Evolutionary conservation across 2,329 filamentous ascomycete species (phyloP).

Genomic region (Curvularia sp.): DNA sequence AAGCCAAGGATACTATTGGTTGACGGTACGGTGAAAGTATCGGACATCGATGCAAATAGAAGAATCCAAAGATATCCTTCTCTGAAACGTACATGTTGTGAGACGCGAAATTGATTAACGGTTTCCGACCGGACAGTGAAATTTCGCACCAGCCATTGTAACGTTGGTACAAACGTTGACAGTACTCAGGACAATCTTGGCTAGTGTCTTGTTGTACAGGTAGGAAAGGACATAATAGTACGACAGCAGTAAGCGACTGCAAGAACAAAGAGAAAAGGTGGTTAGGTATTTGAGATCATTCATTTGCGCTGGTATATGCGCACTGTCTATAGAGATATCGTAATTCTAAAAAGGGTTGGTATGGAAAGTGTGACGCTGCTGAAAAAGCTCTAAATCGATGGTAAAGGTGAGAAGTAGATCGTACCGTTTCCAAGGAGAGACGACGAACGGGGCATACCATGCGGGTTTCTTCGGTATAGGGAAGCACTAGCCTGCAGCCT

Average conservation of each 20-base stretch:
- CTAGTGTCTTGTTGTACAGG: too few relatives aligned
- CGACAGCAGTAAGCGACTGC: background rate
- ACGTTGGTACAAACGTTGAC: background rate
- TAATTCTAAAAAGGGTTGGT: background rate
- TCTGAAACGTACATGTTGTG: background rate
- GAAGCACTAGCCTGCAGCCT: background rate
- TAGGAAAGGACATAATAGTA: background rate
- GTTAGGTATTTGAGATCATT: background rate
- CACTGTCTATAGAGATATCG: slow-evolving; percentile 8
- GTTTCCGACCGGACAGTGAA: too few relatives aligned
- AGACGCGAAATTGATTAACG: background rate
- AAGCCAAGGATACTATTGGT: background rate
- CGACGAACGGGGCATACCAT: background rate
- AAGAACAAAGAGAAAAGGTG: background rate
- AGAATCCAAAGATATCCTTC: background rate
- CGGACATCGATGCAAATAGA: background rate
- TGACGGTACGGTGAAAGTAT: background rate
- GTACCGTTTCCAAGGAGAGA: background rate
- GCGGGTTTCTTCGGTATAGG: background rate
- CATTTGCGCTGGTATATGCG: background rate
- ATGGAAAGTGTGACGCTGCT: background rate
- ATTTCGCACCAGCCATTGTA: background rate
- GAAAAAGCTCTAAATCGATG: background rate
- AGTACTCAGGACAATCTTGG: too few relatives aligned
- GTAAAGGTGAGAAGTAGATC: background rate